phyloP scores from a whole-genome alignment of 352 stramenopile genomes.

The Phytopythium montanum region DNA sequence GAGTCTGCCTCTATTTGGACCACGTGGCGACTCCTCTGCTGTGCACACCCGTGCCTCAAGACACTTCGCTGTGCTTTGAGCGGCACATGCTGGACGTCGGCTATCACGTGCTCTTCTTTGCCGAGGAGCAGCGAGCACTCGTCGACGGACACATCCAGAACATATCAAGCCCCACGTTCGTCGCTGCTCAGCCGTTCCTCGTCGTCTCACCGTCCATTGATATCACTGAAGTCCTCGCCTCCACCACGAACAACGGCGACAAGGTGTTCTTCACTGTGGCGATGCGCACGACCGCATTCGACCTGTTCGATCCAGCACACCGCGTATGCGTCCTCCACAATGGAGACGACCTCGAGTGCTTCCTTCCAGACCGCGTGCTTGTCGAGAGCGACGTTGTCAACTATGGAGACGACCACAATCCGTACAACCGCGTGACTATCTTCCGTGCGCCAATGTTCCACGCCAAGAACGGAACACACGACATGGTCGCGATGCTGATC shows the following conservation, averaged over 20 bases:
- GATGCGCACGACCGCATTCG: conserved; percentile 40
- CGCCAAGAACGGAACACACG: conserved; percentile 19
- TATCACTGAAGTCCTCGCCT: conserved; percentile 18
- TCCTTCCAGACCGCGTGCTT: conserved; percentile 19
- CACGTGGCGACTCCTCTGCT: conserved; percentile 12
- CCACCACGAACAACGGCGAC: neutral
- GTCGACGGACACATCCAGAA: neutral
- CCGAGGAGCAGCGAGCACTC: conserved; percentile 14
- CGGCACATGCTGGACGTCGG: conserved; percentile 15
- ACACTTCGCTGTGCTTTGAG: conserved; percentile 32
- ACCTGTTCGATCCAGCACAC: conserved; percentile 28
- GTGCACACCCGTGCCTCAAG: conserved; percentile 25
- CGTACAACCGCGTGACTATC: conserved; percentile 21
- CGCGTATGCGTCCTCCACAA: conserved; percentile 46
- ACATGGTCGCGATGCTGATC: conserved; percentile 38
- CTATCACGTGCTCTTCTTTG: conserved; percentile 44
- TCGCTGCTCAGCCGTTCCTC: conserved; percentile 36
- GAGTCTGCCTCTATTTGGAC: conserved; percentile 37
- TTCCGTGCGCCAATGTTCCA: conserved; percentile 36
- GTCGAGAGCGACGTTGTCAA: conserved; percentile 16
- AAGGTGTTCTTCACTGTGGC: conserved; percentile 17
- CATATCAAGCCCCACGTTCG: conserved; percentile 9
- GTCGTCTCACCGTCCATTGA: conserved; percentile 31
- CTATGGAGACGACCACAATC: conserved; percentile 10
- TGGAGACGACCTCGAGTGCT: conserved; percentile 35